Conservation (phyloP, 495 filamentous ascomycete species). For the Bacidia gigantensis region DNA sequence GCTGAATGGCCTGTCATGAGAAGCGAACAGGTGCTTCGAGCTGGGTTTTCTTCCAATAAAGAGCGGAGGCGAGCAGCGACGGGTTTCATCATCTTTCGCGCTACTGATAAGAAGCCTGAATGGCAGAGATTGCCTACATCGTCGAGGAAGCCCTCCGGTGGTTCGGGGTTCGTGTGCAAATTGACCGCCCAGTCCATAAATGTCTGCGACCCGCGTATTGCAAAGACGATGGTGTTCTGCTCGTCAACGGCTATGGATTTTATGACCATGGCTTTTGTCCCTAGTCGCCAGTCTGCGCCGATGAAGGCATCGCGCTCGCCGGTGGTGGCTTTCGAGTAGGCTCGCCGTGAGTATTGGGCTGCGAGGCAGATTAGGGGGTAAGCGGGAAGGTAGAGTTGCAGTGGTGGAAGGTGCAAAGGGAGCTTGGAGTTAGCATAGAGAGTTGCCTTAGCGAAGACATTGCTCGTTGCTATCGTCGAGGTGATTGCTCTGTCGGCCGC, state of each 20-base stretch:
- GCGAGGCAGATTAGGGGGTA: slow-evolving; percentile 62
- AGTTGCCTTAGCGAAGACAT: slow-evolving; percentile 65
- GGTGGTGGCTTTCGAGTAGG: slow-evolving; percentile 46
- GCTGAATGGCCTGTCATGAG: slow-evolving; percentile 76
- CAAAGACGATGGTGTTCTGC: slow-evolving; percentile 63
- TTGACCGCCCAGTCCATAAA: slow-evolving; percentile 82
- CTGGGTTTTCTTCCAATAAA: slow-evolving; percentile 55
- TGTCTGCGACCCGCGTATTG: slow-evolving; percentile 62
- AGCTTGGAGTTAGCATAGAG: slow-evolving; percentile 65
- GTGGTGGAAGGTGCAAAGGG: slow-evolving; percentile 47
- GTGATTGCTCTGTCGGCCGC: slow-evolving; percentile 22
- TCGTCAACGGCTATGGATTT: slow-evolving; percentile 63
- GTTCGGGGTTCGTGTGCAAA: slow-evolving; percentile 46
- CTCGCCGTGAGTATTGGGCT: slow-evolving; percentile 56
- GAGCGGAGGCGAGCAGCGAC: slow-evolving; percentile 54
- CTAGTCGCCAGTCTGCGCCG: slow-evolving; percentile 50
- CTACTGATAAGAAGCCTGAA: slow-evolving; percentile 61
- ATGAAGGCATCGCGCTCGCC: slow-evolving; percentile 50
- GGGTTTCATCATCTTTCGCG: slow-evolving; percentile 56
- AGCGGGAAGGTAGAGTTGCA: slow-evolving; percentile 53
- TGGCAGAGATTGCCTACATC: slow-evolving; percentile 65
- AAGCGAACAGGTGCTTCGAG: slow-evolving; percentile 51
- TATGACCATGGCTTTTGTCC: slow-evolving; percentile 74
- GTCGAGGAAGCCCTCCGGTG: slow-evolving; percentile 55
- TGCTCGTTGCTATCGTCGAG: slow-evolving; percentile 29